Evolutionary conservation across 140 eudicot species (phyloP).

Genomic region (Flaveria floridana): DNA sequence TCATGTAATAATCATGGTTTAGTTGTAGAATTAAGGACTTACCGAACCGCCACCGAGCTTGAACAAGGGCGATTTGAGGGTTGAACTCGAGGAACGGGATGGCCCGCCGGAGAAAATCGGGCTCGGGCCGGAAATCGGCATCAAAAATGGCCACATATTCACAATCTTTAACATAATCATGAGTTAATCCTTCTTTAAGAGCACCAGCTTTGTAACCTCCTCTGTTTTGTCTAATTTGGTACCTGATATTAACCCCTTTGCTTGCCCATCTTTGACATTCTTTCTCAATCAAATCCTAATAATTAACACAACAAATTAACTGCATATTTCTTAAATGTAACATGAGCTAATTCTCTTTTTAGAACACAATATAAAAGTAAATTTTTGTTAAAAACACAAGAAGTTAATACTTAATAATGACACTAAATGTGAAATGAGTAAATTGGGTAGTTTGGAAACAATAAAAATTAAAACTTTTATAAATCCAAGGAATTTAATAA

Average conservation of each 20-base stretch:
- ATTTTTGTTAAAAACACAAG: not conserved
- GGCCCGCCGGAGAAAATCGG: slow-evolving; percentile 74
- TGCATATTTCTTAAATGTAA: not conserved
- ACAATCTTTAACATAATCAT: slow-evolving; percentile 68
- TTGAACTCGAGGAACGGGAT: slow-evolving; percentile 71
- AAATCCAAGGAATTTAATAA: not conserved
- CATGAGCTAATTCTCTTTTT: not conserved
- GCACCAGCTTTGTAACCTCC: slow-evolving; percentile 94
- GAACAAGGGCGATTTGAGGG: slow-evolving; percentile 75
- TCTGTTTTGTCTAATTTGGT: slow-evolving; percentile 76
- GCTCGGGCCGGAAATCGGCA: slow-evolving; percentile 88
- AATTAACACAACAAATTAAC: not conserved
- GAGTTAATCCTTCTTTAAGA: slow-evolving; percentile 78
- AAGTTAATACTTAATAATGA: not conserved
- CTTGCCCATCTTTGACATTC: slow-evolving; percentile 90
- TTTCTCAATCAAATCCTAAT: slow-evolving; percentile 74
- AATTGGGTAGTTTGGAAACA: not conserved
- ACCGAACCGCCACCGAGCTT: slow-evolving; percentile 87
- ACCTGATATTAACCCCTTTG: slow-evolving; percentile 71
- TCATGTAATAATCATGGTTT: not conserved
- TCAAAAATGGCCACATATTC: slow-evolving; percentile 77
- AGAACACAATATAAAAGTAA: not conserved
- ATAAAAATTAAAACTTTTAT: not conserved
- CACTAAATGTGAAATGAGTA: slow-evolving; percentile 12
- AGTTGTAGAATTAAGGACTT: slow-evolving; percentile 24